Evolutionary conservation across 495 filamentous ascomycete species (phyloP).

Genomic region (Penicillium diatomitis): DNA sequence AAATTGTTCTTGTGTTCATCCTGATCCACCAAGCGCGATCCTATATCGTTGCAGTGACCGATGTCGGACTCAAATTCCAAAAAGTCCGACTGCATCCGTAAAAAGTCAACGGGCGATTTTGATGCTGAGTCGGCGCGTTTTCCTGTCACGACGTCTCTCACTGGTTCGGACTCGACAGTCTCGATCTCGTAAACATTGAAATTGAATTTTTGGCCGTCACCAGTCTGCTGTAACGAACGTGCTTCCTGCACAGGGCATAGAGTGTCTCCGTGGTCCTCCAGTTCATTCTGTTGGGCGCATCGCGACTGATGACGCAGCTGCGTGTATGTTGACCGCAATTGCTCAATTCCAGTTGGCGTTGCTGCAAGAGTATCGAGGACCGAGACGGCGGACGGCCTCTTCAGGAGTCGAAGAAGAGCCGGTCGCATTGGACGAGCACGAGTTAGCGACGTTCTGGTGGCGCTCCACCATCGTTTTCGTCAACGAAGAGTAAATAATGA

Average conservation of each 20-base stretch:
- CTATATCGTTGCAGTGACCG: conserved; percentile 25
- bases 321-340: conserved; percentile 21
- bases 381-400: conserved; percentile 43
- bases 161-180: not conserved
- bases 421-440: conserved; percentile 37
- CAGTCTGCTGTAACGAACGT: not conserved
- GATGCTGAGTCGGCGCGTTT: not conserved
- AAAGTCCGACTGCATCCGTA: conserved; percentile 23
- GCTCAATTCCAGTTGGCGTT: conserved; percentile 29
- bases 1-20: conserved; percentile 41
- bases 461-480: conserved; percentile 21
- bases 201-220: conserved; percentile 13
- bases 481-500: not conserved
- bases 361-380: conserved; percentile 35
- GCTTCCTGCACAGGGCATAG: not conserved
- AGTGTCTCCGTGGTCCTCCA: not conserved
- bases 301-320: conserved; percentile 25
- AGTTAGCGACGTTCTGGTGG: conserved; percentile 4
- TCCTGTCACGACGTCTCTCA: not conserved
- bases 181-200: conserved; percentile 26
- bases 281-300: conserved; percentile 1
- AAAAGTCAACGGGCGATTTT: not conserved
- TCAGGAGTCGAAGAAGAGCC: conserved; percentile 45
- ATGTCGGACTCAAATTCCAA: conserved; percentile 47
- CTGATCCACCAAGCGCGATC: conserved; percentile 45